Conservation (phyloP, 2,329 filamentous ascomycete species). For the Penicillium paneum region DNA sequence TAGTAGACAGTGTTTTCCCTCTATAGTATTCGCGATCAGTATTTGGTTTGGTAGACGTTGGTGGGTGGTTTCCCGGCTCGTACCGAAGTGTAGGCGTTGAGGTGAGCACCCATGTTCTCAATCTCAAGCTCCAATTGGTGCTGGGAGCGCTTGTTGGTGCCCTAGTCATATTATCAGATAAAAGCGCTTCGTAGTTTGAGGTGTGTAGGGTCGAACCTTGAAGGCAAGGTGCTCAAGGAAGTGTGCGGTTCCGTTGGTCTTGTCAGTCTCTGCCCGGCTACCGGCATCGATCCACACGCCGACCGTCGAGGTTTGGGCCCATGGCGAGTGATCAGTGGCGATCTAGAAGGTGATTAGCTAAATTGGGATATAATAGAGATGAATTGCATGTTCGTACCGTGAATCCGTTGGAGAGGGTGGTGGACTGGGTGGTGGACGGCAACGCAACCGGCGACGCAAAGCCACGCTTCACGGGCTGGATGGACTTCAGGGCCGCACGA, state of each 20-base stretch:
- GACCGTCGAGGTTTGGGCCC: conserved; percentile 96
- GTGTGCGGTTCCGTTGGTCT: conserved; percentile 98
- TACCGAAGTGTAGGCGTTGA: conserved; percentile 99
- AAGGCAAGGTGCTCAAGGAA: conserved; percentile 99
- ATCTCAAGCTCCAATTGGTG: conserved; percentile 99
- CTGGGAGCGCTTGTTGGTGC: conserved; percentile 89
- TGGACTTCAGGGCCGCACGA: conserved; percentile 76
- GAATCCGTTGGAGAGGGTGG: conserved; percentile 94
- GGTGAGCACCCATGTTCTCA: conserved; percentile 99
- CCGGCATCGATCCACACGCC: conserved; percentile 99
- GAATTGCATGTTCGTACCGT: conserved; percentile 61
- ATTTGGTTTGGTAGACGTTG: conserved; percentile 14
- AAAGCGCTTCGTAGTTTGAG: background rate
- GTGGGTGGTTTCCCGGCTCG: conserved; percentile 36
- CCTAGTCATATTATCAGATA: conserved; percentile 47
- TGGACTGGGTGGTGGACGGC: conserved; percentile 86
- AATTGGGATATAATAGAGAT: conserved; percentile 22
- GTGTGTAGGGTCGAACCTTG: conserved; percentile 64
- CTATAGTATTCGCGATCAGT: conserved; percentile 47
- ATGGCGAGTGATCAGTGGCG: conserved; percentile 95
- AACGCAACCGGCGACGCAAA: conserved; percentile 77
- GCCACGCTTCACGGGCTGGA: conserved; percentile 74
- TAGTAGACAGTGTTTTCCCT: conserved; percentile 99
- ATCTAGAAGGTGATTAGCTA: conserved; percentile 59
- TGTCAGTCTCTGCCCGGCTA: conserved; percentile 94